Evolutionary conservation across 805 yeast species (phyloP).

Genomic region (Lipomyces mesembrius): DNA sequence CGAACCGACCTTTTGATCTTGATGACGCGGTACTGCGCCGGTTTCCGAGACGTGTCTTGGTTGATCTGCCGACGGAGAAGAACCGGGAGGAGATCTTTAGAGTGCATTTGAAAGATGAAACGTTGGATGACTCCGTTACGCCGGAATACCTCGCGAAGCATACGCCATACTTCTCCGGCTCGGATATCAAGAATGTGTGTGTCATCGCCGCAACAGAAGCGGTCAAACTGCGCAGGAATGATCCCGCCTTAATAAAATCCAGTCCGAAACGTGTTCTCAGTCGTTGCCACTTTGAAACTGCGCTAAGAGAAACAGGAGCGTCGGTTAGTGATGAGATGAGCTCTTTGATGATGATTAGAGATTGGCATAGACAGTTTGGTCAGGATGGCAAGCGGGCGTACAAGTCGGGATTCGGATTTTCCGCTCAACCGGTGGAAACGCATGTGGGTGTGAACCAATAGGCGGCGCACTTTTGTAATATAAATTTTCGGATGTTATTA

Average conservation of each 20-base stretch:
- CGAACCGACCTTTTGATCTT: constrained; percentile 98
- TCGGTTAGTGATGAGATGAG: constrained; percentile 35
- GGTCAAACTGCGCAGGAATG: constrained; percentile 59
- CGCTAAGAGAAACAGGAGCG: constrained; percentile 27
- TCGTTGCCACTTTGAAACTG: constrained; percentile 31
- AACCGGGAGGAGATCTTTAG: constrained; percentile 91
- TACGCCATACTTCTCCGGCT: constrained; percentile 74
- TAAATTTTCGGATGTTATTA: no score
- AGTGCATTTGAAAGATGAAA: constrained; percentile 76
- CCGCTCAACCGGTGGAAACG: not conserved
- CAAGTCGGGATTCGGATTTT: not conserved
- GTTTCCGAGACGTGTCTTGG: constrained; percentile 93
- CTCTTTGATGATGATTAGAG: constrained; percentile 30
- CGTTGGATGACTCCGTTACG: constrained; percentile 59
- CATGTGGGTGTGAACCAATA: not conserved
- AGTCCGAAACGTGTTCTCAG: constrained; percentile 39
- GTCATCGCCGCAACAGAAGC: constrained; percentile 82
- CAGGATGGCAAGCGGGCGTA: constrained; percentile 16
- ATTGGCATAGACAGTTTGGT: constrained; percentile 34
- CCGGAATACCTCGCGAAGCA: constrained; percentile 57
- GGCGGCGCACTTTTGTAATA: not conserved
- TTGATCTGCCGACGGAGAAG: constrained; percentile 91
- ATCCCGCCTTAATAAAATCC: not conserved
- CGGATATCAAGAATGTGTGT: constrained; percentile 78
- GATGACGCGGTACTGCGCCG: constrained; percentile 98